A percentile compares a stretch with the other conserved stretches of the same genome.
phyloP scores from a whole-genome alignment of 1,284 basidiomycete species.

The Ustilago trichophora region DNA sequence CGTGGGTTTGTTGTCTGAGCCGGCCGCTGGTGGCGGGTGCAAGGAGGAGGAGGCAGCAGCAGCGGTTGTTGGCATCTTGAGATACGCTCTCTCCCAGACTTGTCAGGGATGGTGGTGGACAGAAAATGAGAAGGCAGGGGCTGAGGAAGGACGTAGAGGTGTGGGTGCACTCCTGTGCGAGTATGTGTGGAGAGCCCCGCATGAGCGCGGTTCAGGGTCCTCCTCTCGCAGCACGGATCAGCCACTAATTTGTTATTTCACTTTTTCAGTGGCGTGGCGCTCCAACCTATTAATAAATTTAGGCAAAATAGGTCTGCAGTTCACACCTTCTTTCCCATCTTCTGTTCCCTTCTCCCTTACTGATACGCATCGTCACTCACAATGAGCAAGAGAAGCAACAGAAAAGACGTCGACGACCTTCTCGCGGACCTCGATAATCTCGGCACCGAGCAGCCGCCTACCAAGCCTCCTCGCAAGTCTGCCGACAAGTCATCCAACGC shows the following conservation, averaged over 20 bases:
- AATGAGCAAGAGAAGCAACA: constrained; percentile 46
- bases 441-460: constrained; percentile 29
- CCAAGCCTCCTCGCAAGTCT: constrained; percentile 23
- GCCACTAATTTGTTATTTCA: not conserved
- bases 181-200: constrained; percentile 3
- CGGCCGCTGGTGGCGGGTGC: not conserved
- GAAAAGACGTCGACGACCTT: constrained; percentile 62
- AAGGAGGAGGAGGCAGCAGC: too few species aligned
- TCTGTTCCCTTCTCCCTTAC: too few species aligned
- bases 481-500: constrained; percentile 19
- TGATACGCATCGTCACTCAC: too few species aligned
- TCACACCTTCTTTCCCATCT: too few species aligned
- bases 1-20: constrained; percentile 1
- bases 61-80: not conserved
- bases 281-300: too few species aligned
- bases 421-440: constrained; percentile 63
- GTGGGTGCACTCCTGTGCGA: too few species aligned
- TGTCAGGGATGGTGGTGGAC: too few species aligned
- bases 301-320: too few species aligned
- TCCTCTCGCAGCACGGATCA: constrained; percentile 4
- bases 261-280: too few species aligned
- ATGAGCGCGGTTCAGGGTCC: constrained; percentile 5
- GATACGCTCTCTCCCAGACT: too few species aligned
- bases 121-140: not conserved
- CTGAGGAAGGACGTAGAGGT: too few species aligned